Evolutionary conservation across 2,329 filamentous ascomycete genomes (phyloP), one percentile per base, ranked within the genome.

Genomic region (Hymenoscyphus occultus): DNA sequence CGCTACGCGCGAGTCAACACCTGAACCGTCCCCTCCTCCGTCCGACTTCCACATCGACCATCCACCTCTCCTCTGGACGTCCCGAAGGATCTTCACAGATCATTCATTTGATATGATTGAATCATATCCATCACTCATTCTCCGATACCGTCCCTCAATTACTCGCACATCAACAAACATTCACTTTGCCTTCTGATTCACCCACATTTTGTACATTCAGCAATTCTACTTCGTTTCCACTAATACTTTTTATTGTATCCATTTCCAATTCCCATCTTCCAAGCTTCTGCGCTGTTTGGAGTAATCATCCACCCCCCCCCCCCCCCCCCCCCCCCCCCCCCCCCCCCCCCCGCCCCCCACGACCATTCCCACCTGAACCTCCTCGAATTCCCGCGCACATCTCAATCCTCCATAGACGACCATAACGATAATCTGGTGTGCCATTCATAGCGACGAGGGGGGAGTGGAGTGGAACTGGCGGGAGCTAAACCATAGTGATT

Each of bases 91-190:
- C 48, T 10, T 35, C 35, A 35, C 9, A 22, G 48, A 54, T 54
- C 48, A 28, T 54, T 28, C 48, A 28, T 54, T 54, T 54, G 48
- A 54, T 54, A 54, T 54, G 48, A 54, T 54, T 54, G 48, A 54
- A 54, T 54, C 48, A 54, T 54, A 54, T 51, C 42, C n/a, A 7
- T 7, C 48, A 54, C 48, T 54, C 48, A 54, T 22, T 54, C 48
- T 12, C 48, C 22, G 19, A 54, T 22, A 35, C 35, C 9, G 35
- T 10, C 5, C 35, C 35, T 35, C 35, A 35, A 35, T 28, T 54
- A 22, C 48, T 22, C 19, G 10, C 13, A 54, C 19, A 54, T 54
- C 48, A 54, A 54, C 19, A 54, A 54, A 54, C 48, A 54, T 54
- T 54, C 48, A 54, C 48, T 54, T 54, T 28, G n/a, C 12, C 48